Evolutionary conservation across 2,329 filamentous ascomycete genomes (phyloP), one percentile per base, ranked within the genome.

Genomic region (Penicillium expansum): DNA sequence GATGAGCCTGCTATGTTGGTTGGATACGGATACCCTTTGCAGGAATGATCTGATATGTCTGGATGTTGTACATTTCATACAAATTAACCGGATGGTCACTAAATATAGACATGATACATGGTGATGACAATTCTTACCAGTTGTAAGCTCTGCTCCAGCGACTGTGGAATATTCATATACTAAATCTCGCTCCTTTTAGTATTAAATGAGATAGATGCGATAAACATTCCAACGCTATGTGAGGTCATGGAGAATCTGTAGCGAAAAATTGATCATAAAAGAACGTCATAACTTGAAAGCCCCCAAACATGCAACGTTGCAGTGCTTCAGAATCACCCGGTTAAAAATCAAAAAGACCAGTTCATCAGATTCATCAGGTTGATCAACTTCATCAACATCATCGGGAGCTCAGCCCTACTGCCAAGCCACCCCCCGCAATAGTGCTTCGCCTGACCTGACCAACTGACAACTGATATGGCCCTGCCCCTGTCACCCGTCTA

Each of bases 1-100:
- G 64, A 74, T 14, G 69, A 78, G 57, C 74, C 76, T 30, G 74
- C 75, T 10, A 60, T 79, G 37, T 56, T 77, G 45, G 66, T 78
- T 29, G 77, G 77, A 9, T 75, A 78, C 65, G 74, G 71, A 16
- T 72, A 74, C 35, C 71, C 72, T 43, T 45, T 62, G 27, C 56
- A 67, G 48, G 56, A 64, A 43, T 65, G 41, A 55, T 39, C 18
- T 39, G 27, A 18, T 14, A 18, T 4, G 27, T 11, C n/a, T 39
- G 32, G 18, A 39, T 32, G 20, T n/a, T 51, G 47, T 30, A 38
- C 30, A 52, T 37, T 27, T 24, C 45, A 29, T 20, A 42, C 24
- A 35, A 27, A 27, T 32, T 43, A 13, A 24, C 27, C n/a, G 2
- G 32, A 11, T 8, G 11, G 10, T 27, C 35, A 42, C 20, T 42